Evolutionary conservation across 2,329 filamentous ascomycete species (phyloP).

Genomic region (Beauveria sp.): DNA sequence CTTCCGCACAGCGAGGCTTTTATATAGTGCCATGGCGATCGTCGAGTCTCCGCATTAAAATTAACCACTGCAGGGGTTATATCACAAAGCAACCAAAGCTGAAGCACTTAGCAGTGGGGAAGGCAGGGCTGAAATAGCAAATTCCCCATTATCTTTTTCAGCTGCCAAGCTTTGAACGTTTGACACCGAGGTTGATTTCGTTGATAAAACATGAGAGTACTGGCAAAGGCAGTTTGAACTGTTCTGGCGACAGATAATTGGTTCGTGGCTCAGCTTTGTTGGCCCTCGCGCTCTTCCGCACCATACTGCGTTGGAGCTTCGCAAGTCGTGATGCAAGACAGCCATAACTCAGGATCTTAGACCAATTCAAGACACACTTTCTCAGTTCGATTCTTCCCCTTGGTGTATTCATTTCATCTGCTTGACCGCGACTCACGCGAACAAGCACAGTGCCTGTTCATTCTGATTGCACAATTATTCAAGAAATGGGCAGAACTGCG

Average conservation of each 20-base stretch:
- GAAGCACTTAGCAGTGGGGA: neutral
- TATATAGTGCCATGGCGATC: neutral
- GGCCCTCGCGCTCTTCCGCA: no score
- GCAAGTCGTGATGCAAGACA: no score
- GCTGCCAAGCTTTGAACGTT: conserved; percentile 3
- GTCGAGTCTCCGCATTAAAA: neutral
- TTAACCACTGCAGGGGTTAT: neutral
- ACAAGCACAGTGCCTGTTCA: neutral
- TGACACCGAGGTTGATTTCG: neutral
- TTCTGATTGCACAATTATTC: neutral
- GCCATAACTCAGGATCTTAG: no score
- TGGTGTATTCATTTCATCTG: neutral
- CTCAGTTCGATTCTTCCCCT: no score
- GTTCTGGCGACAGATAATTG: no score
- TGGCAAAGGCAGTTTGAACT: no score
- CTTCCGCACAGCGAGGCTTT: neutral
- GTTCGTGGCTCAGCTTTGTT: no score
- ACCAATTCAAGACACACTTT: no score
- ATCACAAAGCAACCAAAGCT: neutral
- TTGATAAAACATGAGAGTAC: no score
- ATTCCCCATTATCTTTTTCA: neutral
- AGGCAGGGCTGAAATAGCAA: neutral
- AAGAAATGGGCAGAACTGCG: neutral
- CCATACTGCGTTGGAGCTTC: no score
- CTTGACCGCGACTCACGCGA: neutral